phyloP scores from a whole-genome alignment of 345 rosid species.

The Salix purpurea region DNA sequence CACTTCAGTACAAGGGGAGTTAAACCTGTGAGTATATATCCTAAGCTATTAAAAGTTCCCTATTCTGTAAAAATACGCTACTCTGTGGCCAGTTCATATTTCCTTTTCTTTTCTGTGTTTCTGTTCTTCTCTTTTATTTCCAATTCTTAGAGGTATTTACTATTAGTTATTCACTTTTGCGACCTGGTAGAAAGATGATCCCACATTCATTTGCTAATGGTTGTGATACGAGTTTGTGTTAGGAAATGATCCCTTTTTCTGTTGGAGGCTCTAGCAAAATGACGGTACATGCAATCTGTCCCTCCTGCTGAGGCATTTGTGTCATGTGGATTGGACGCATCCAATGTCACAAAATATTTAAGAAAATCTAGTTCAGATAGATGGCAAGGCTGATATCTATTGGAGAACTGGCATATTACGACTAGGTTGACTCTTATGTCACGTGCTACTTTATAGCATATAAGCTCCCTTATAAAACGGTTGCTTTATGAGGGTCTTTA shows the following conservation, averaged over 20 bases:
- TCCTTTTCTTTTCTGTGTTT: not conserved
- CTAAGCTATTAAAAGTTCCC: not conserved
- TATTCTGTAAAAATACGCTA: not conserved
- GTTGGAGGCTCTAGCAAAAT: not conserved
- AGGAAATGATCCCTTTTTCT: not conserved
- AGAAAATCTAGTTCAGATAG: not conserved
- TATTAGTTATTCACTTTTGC: not conserved
- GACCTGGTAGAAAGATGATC: not conserved
- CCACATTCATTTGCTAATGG: not conserved
- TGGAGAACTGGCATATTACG: not conserved
- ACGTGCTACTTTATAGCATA: not conserved
- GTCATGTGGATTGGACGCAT: not conserved
- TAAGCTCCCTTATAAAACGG: not conserved
- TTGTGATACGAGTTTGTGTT: not conserved
- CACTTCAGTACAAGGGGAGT: conserved; percentile 65
- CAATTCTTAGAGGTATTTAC: not conserved
- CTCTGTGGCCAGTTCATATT: not conserved
- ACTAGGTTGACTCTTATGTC: not conserved
- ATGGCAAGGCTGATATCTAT: not conserved
- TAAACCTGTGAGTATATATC: conserved; percentile 62
- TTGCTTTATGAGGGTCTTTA: not conserved
- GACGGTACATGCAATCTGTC: not conserved
- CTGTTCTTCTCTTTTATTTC: not conserved
- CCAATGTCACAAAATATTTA: not conserved
- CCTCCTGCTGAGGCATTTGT: not conserved